phyloP scores from a whole-genome alignment of 495 filamentous ascomycete genomes.

The Trichoderma gamsii region DNA sequence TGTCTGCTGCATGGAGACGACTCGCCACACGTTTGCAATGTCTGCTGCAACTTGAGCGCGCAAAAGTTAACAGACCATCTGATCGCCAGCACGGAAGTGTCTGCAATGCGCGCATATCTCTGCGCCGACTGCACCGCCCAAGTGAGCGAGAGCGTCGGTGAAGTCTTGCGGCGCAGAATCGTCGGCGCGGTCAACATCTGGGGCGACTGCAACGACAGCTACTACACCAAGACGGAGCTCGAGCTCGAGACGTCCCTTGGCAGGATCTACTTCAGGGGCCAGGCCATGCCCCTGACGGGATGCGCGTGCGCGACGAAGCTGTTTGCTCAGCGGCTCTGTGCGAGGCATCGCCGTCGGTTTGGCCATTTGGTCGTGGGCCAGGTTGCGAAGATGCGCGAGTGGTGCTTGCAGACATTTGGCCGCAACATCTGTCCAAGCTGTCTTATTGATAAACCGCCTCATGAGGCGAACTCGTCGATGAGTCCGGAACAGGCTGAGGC shows the following conservation, averaged over 20 bases:
- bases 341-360: not conserved
- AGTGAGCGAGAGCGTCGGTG: not conserved
- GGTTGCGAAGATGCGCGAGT: not conserved
- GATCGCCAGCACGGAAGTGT: not conserved
- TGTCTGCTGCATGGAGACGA: not conserved
- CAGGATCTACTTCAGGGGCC: not conserved
- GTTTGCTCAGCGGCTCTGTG: not conserved
- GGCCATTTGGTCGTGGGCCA: not conserved
- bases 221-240: not conserved
- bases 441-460: not conserved
- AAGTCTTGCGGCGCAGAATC: not conserved
- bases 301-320: not conserved
- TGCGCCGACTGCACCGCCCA: not conserved
- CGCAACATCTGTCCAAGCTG: not conserved
- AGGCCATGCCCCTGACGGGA: not conserved
- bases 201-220: not conserved
- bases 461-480: not conserved
- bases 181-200: not conserved
- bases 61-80: not conserved
- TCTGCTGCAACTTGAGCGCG: not conserved
- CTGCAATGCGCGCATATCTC: not conserved
- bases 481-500: not conserved
- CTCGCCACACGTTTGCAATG: not conserved
- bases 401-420: not conserved
- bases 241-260: not conserved